phyloP scores from a whole-genome alignment of 2,329 filamentous ascomycete genomes.

The Diaporthe aspalathi region DNA sequence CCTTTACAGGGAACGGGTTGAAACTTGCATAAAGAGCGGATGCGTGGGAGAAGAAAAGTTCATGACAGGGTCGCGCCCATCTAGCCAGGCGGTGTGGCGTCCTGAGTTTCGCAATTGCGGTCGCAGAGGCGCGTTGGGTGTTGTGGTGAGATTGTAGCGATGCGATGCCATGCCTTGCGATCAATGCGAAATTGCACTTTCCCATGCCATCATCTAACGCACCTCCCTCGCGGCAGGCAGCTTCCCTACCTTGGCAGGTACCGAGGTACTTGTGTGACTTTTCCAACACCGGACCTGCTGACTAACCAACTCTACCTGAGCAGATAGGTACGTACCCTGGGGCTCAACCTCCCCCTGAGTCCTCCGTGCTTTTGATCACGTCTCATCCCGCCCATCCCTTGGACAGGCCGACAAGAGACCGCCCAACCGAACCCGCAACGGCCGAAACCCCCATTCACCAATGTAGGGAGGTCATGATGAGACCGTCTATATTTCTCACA shows the following conservation, averaged over 20 bases:
- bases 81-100: background rate
- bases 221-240: conserved; percentile 7
- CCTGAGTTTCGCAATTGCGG: background rate
- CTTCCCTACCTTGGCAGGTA: background rate
- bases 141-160: background rate
- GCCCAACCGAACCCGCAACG: background rate
- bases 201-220: conserved; percentile 24
- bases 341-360: conserved; percentile 3
- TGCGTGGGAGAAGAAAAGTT: conserved; percentile 5
- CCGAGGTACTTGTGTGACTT: background rate
- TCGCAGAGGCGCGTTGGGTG: conserved; percentile 9
- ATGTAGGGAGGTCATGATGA: conserved; percentile 2
- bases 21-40: conserved; percentile 34
- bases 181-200: conserved; percentile 31
- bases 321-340: background rate
- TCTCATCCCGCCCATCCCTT: conserved; percentile 12
- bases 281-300: background rate
- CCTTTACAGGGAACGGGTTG: conserved; percentile 33
- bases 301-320: no score
- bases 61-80: conserved; percentile 14
- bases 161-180: background rate
- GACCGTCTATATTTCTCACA: background rate
- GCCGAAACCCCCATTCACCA: background rate
- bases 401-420: background rate
- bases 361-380: background rate